phyloP scores from a whole-genome alignment of 257 asterid species.

The Ehretia macrophylla region DNA sequence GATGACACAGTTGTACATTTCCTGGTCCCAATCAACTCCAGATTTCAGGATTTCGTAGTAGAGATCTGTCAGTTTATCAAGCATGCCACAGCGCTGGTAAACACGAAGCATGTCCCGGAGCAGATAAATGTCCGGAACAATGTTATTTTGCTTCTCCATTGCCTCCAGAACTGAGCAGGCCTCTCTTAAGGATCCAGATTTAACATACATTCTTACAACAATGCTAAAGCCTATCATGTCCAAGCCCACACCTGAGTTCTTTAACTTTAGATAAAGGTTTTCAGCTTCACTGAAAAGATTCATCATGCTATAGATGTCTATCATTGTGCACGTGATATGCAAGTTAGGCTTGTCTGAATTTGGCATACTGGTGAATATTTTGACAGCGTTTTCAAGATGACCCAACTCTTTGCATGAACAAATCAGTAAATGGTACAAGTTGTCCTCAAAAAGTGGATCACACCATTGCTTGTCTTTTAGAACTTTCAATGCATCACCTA shows the following conservation, averaged over 20 bases:
- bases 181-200: constrained; percentile 54
- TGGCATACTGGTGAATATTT: constrained; percentile 60
- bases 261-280: constrained; percentile 48
- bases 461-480: constrained; percentile 61
- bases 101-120: constrained; percentile 82
- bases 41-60: constrained; percentile 63
- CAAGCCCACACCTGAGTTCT: constrained; percentile 40
- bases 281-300: constrained; percentile 57
- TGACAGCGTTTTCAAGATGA: constrained; percentile 52
- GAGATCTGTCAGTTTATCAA: constrained; percentile 52
- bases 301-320: constrained; percentile 65
- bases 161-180: constrained; percentile 58
- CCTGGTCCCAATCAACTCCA: constrained; percentile 68
- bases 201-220: constrained; percentile 66
- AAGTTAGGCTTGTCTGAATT: constrained; percentile 56
- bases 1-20: constrained; percentile 86
- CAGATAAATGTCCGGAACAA: constrained; percentile 78
- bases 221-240: constrained; percentile 79
- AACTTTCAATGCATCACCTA: constrained; percentile 58
- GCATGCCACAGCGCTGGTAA: constrained; percentile 60
- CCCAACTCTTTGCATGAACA: constrained; percentile 84
- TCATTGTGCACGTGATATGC: constrained; percentile 79
- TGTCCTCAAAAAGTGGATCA: constrained; percentile 73
- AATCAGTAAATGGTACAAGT: constrained; percentile 71
- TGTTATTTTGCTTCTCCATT: constrained; percentile 54